A percentile compares a stretch with the other conserved stretches of the same genome.
Conservation (phyloP, 441 rosid species). For the Adansonia grandidieri region DNA sequence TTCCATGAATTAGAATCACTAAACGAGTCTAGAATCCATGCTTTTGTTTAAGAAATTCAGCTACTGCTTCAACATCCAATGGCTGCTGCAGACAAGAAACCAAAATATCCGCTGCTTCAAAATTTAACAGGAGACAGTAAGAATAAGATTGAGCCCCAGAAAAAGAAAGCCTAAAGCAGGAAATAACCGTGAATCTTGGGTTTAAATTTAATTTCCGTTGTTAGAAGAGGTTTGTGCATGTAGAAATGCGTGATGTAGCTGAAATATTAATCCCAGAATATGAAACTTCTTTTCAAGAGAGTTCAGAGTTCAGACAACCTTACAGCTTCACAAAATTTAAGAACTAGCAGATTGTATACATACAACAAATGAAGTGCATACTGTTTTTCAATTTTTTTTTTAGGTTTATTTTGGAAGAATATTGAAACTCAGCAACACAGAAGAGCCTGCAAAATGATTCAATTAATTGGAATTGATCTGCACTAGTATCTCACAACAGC, state of each 20-base stretch:
- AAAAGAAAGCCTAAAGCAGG: neutral
- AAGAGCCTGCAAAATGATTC: neutral
- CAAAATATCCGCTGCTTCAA: neutral
- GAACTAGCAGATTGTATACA: neutral
- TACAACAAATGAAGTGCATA: neutral
- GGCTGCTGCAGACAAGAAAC: neutral
- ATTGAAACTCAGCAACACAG: neutral
- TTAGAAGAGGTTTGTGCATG: neutral
- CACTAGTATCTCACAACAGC: neutral
- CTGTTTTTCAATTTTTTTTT: neutral
- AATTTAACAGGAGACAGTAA: neutral
- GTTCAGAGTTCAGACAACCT: too few relatives aligned
- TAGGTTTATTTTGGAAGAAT: neutral
- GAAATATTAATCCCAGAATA: too few relatives aligned
- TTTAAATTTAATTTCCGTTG: too few relatives aligned
- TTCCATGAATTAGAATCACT: too few relatives aligned
- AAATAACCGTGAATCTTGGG: neutral
- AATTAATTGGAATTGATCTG: neutral
- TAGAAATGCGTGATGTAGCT: too few relatives aligned
- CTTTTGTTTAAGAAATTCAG: too few relatives aligned
- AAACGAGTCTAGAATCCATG: too few relatives aligned
- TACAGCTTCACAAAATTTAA: too few relatives aligned
- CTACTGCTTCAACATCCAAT: neutral
- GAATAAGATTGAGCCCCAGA: neutral
- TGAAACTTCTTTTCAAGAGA: too few relatives aligned